These are phyloP conservation scores for Geranium rotundifolium DNA, from an alignment of 345 rosid genomes.

Conservation along the genomic window DNA sequence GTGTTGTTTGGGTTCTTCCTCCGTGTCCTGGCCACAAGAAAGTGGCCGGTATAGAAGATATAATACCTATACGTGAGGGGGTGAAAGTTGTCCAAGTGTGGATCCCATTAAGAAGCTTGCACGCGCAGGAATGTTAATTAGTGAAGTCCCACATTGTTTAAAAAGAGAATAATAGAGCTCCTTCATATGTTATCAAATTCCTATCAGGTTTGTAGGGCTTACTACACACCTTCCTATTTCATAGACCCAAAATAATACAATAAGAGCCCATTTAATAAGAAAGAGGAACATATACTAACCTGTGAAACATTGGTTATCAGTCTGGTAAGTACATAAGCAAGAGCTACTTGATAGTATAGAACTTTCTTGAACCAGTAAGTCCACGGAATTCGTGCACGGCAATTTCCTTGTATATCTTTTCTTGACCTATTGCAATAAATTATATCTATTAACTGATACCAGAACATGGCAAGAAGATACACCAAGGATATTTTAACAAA, in stretches of 20 bases:
- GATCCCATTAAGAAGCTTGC: no score
- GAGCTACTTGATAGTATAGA: conserved; percentile 82
- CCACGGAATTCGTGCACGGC: conserved; percentile 64
- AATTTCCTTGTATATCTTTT: conserved; percentile 24
- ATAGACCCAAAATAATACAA: not conserved
- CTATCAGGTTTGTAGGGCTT: no score
- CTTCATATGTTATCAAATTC: no score
- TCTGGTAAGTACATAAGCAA: conserved; percentile 77
- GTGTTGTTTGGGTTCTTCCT: no score
- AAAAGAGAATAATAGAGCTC: no score
- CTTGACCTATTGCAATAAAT: conserved; percentile 12
- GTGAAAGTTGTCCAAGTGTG: no score
- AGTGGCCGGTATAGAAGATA: no score
- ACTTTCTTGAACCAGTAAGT: conserved; percentile 75
- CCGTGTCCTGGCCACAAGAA: no score
- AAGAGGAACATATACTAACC: conserved; percentile 29
- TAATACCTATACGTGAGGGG: no score
- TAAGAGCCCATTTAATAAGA: conserved; percentile 1
- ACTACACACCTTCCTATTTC: no score
- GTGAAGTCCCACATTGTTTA: no score
- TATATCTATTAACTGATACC: not conserved
- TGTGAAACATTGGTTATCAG: conserved; percentile 77
- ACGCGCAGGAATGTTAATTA: no score
- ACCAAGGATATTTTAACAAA: conserved; percentile 15
- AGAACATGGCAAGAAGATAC: not conserved